Base-by-base conservation (phyloP, 345 rosid genomes). In the Rubroshorea leprosula region DNA sequence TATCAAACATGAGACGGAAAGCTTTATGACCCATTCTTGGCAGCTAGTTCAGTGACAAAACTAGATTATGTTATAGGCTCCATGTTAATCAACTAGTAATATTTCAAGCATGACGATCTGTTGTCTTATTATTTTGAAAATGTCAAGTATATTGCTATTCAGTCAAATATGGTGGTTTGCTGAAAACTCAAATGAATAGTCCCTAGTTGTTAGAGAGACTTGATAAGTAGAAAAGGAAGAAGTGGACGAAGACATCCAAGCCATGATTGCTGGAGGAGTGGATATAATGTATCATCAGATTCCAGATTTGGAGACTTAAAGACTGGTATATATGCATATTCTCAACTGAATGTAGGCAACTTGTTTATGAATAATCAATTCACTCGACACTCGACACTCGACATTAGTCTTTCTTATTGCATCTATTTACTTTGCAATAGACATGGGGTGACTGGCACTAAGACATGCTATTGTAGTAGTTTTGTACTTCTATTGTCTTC, bases 1-100 rank as follows among this genome's bases (percentile, higher is more conserved):
- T 76, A 74, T 50, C 46, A 64, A 51, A 38, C 58, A 49, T 58
- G 63, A 52, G 46, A 27, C 41, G 27, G 57, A 45, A 47, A 48
- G 38, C 31, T 63, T 47, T 7, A 41, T 18, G 26, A 21, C 16
- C 59, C 51, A 38, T 46, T 35, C 22, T 56, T 23, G 23, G 9
- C 22, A 52, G 47, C 22, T 23, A 4, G n/a, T 39, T 14, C 18
- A 10, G 5, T n/a, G 2, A 44, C 1, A 44, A n/a, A 44, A 44
- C 47, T 44, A 9, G 4, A 10, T 44, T 6, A 44, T 44, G 47
- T 15, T 44, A 0, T 2, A 13, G 18, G 17, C n/a, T 44, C 14
- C 47, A 13, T 44, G 14, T 44, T 0, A 44, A 44, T 16, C 47
- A 14, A 44, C 17, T 44, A 44, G 47, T 13, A 44, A 44, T 44